Evolutionary conservation across 2,329 filamentous ascomycete genomes (phyloP), one percentile per base, ranked within the genome.

Genomic region (Rhynchosporium secalis): DNA sequence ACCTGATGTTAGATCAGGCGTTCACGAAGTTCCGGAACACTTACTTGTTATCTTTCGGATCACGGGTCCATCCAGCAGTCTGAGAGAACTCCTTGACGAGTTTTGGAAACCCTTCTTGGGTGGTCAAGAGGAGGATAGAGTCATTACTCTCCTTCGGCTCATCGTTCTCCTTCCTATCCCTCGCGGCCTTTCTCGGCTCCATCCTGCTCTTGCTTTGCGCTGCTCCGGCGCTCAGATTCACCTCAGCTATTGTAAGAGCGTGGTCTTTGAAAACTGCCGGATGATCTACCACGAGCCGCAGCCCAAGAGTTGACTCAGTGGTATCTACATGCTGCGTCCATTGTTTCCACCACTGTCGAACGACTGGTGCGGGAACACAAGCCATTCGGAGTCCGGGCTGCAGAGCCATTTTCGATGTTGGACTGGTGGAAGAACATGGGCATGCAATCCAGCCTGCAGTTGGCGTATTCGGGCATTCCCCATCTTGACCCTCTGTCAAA

Each of bases 381-480:
- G 67, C 68, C 31, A 70, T 38, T 20, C 68, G 43, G 8, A 69
- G 28, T 1, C 68, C 68, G 1, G 46, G 51, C 36, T 70, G 60
- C 3, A 63, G 45, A 43, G 28, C 31, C 61, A 67, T 62, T 15
- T 48, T 49, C 13, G 62, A 63, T 8, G 67, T 63, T n/a, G 62
- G 61, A 55, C 41, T 68, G 7, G 60, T 61, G 1, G 52, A 33
- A 3, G 49, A 59, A 38, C 68, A 70, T 9, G 68, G 68, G 48
- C 68, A 70, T 4, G 36, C 36, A 36, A 70, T 69, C 65, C 67
- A 70, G 26, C 62, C 49, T 15, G 9, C 10, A 15, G 58, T 20
- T 15, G 26, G 31, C 13, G 54, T 13, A 46, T 28, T 56, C 12
- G 65, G 65, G 31, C 65, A 67, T 3, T 20, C 12, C 1, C 43